phyloP scores from a whole-genome alignment of 768 basidiomycete species.

The Pleurotus djamor region DNA sequence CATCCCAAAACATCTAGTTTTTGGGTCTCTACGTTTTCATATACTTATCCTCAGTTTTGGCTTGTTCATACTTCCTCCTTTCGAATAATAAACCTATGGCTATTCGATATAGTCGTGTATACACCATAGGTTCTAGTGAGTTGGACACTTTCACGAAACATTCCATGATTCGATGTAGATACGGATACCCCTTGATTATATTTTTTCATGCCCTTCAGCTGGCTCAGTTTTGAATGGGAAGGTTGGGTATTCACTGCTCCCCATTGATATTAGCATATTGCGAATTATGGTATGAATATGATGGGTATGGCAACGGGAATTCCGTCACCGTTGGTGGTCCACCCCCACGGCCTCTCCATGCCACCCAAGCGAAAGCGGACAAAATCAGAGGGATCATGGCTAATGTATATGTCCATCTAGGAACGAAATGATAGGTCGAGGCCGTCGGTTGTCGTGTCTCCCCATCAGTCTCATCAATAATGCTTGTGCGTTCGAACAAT shows the following conservation, averaged over 20 bases:
- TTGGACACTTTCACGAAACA: not conserved
- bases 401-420: slow-evolving; percentile 12
- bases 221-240: not conserved
- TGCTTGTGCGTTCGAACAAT: slow-evolving; percentile 59
- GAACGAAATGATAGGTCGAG: not conserved
- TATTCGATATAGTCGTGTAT: slow-evolving; percentile 7
- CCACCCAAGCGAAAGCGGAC: not conserved
- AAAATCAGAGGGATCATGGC: slow-evolving; percentile 11
- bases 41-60: not conserved
- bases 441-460: not conserved
- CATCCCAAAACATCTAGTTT: not conserved
- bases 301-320: slow-evolving; percentile 1
- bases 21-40: slow-evolving; percentile 1
- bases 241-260: not conserved
- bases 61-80: not conserved
- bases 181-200: not conserved
- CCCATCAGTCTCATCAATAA: slow-evolving; percentile 41
- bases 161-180: not conserved
- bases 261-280: not conserved
- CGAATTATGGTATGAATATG: slow-evolving; percentile 6
- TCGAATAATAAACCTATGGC: not conserved
- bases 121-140: not conserved
- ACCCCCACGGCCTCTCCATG: not conserved
- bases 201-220: not conserved
- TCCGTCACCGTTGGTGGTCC: not conserved